phyloP scores from a whole-genome alignment of 495 filamentous ascomycete species.

The Talaromyces stipitatus region DNA sequence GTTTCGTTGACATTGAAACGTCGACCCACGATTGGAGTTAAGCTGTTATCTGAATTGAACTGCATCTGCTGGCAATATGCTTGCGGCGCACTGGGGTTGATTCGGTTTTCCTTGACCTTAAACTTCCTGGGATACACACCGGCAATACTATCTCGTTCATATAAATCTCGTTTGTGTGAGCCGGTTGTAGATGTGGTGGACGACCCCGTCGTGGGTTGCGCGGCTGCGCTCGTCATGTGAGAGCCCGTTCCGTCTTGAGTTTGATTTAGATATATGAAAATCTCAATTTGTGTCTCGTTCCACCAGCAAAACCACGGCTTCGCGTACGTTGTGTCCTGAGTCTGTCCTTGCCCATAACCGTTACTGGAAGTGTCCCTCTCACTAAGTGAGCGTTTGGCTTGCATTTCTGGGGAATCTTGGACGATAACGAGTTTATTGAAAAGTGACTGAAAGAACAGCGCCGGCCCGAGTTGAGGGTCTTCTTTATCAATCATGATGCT shows the following conservation, averaged over 20 bases:
- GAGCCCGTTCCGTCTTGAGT: conserved; percentile 20
- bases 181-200: not conserved
- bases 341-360: conserved; percentile 26
- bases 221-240: conserved; percentile 10
- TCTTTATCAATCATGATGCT: conserved; percentile 60
- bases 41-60: conserved; percentile 42
- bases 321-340: conserved; percentile 49
- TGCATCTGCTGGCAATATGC: conserved; percentile 70
- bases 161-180: conserved; percentile 2
- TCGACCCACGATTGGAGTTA: conserved; percentile 12
- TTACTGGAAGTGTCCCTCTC: not conserved
- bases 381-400: conserved; percentile 9
- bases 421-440: conserved; percentile 84
- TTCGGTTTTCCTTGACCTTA: conserved; percentile 74
- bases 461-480: conserved; percentile 55
- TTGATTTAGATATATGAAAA: conserved; percentile 70
- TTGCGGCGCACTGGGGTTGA: conserved; percentile 23
- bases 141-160: conserved; percentile 13
- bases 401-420: conserved; percentile 30
- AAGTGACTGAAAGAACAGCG: conserved; percentile 59
- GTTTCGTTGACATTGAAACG: not conserved
- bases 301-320: conserved; percentile 84
- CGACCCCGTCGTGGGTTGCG: not conserved
- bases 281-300: conserved; percentile 73
- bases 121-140: conserved; percentile 59